phyloP scores from a whole-genome alignment of 176 grass and related monocot genomes.

The Sorghum bicolor region Sorghum_bicolor_NCBIv3 NC_012871.2:4815501-4816000 shows the following conservation, averaged over 20 bases:
- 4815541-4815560: constrained; percentile 96
- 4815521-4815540: constrained; percentile 41
- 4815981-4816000: not conserved
- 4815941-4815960: not conserved
- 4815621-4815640: constrained; percentile 3
- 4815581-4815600: constrained; percentile 95
- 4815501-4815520: constrained; percentile 23
- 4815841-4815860: not conserved
- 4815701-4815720: not conserved
- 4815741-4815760: not conserved
- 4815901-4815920: not conserved
- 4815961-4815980: not conserved
- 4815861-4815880: not conserved
- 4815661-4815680: not conserved
- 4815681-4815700: not conserved
- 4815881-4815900: not conserved
- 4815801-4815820: not conserved
- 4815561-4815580: constrained; percentile 90
- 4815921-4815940: not conserved
- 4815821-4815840: not conserved
- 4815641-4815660: not conserved
- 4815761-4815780: not conserved
- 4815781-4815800: not conserved
- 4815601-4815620: constrained; percentile 70
- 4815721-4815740: not conserved